Conservation (phyloP, 2,329 filamentous ascomycete species). For the Sporothrix euskadiensis region DNA sequence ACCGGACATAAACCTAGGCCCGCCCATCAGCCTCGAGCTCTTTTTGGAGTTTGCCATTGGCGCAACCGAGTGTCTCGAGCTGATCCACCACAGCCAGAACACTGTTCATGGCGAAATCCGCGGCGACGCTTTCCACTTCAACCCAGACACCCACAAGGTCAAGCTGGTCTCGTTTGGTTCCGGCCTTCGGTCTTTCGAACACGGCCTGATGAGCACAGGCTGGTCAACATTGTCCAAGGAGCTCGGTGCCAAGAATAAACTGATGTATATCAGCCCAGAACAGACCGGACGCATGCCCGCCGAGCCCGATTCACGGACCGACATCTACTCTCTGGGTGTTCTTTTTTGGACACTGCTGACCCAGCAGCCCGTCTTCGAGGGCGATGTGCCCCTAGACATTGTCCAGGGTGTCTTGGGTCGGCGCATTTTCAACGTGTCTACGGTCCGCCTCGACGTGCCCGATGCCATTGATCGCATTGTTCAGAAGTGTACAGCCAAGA, state of each 20-base stretch:
- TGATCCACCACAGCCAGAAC: conserved; percentile 84
- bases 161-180: conserved; percentile 84
- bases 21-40: conserved; percentile 67
- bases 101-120: conserved; percentile 89
- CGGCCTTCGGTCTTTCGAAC: conserved; percentile 83
- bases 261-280: conserved; percentile 90
- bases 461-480: conserved; percentile 80
- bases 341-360: conserved; percentile 85
- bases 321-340: conserved; percentile 90
- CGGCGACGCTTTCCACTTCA: conserved; percentile 88
- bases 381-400: conserved; percentile 79
- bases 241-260: conserved; percentile 81
- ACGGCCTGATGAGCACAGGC: conserved; percentile 79
- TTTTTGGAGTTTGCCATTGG: conserved; percentile 93
- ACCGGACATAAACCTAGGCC: conserved; percentile 48
- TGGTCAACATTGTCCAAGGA: conserved; percentile 85
- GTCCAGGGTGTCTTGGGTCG: conserved; percentile 85
- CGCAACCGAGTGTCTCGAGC: conserved; percentile 79
- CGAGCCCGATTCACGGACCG: conserved; percentile 86
- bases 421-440: conserved; percentile 73
- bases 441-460: conserved; percentile 77
- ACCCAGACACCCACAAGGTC: conserved; percentile 67
- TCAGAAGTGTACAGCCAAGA: conserved; percentile 89
- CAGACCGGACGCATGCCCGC: conserved; percentile 91
- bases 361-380: conserved; percentile 77